phyloP scores from a whole-genome alignment of 2,329 filamentous ascomycete genomes.

The Saccharata proteae region DNA sequence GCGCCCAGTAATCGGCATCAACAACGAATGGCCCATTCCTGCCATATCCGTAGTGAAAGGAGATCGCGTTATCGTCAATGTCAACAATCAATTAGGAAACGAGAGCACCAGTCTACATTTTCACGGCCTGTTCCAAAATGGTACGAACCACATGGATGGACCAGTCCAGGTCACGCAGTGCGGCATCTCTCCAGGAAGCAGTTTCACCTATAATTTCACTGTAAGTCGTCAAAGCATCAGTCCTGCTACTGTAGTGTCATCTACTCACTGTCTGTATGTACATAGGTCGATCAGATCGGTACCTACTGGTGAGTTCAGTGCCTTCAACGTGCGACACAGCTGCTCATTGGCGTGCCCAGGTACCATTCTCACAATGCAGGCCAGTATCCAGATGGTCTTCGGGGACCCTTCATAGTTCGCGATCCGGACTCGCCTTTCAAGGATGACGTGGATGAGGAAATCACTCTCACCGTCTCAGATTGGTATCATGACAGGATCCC shows the following conservation, averaged over 20 bases:
- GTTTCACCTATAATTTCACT: slow-evolving; percentile 57
- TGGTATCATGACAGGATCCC: slow-evolving; percentile 55
- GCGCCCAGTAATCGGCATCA: slow-evolving; percentile 54
- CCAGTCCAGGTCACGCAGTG: slow-evolving; percentile 49
- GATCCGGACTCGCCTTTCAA: slow-evolving; percentile 41
- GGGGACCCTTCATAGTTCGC: slow-evolving; percentile 56
- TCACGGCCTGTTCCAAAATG: slow-evolving; percentile 67
- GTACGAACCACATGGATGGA: slow-evolving; percentile 64
- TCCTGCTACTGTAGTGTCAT: too few species aligned
- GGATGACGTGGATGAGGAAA: slow-evolving; percentile 46
- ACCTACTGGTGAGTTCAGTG: slow-evolving; percentile 42
- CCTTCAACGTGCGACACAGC: too few species aligned
- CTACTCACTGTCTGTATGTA: too few species aligned
- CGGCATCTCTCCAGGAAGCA: slow-evolving; percentile 46
- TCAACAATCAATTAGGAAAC: slow-evolving; percentile 56
- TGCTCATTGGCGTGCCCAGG: slow-evolving; percentile 4
- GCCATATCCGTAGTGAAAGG: slow-evolving; percentile 62
- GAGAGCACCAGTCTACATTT: slow-evolving; percentile 58
- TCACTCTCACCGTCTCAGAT: slow-evolving; percentile 57
- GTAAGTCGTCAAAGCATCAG: slow-evolving; percentile 36
- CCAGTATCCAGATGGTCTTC: slow-evolving; percentile 57
- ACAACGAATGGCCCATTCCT: slow-evolving; percentile 63
- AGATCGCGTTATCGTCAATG: slow-evolving; percentile 56
- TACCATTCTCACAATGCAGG: slow-evolving; percentile 55
- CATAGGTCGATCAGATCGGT: slow-evolving; percentile 38